Evolutionary conservation across 2,329 filamentous ascomycete genomes (phyloP).

Genomic region (Talaromyces sp.): DNA sequence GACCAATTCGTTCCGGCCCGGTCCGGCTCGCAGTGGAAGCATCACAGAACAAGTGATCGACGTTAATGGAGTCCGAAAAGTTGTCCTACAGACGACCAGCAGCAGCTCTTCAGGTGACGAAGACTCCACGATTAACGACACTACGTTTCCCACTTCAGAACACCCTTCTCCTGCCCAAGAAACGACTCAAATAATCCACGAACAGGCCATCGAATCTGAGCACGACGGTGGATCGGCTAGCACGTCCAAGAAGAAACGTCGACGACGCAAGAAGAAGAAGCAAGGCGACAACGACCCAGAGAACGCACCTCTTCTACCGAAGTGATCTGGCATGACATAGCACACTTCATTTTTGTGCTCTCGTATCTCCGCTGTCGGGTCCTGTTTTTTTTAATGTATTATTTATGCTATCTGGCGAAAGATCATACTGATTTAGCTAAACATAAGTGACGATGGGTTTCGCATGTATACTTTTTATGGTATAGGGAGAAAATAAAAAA

Average conservation of each 20-base stretch:
- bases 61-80: slow-evolving; percentile 68
- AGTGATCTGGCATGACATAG: neutral
- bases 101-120: slow-evolving; percentile 44
- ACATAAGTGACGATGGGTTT: neutral
- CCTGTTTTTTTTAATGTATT: neutral
- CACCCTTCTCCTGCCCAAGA: neutral
- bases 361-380: neutral
- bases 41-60: slow-evolving; percentile 78
- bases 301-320: slow-evolving; percentile 23
- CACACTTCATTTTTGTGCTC: neutral
- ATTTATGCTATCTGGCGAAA: slow-evolving; percentile 1
- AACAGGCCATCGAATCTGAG: slow-evolving; percentile 11
- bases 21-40: slow-evolving; percentile 65
- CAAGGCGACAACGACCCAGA: slow-evolving; percentile 18
- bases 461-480: neutral
- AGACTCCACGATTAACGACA: neutral
- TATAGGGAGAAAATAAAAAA: too few species aligned
- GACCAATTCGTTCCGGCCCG: slow-evolving; percentile 38
- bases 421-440: neutral
- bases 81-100: slow-evolving; percentile 67
- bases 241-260: slow-evolving; percentile 27
- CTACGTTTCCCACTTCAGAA: neutral
- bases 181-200: neutral
- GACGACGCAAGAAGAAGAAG: slow-evolving; percentile 27
- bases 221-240: neutral